These are phyloP conservation scores for Tylopilus plumbeoviolaceoides DNA, from an alignment of 768 basidiomycete genomes.

Conservation along the genomic window DNA sequence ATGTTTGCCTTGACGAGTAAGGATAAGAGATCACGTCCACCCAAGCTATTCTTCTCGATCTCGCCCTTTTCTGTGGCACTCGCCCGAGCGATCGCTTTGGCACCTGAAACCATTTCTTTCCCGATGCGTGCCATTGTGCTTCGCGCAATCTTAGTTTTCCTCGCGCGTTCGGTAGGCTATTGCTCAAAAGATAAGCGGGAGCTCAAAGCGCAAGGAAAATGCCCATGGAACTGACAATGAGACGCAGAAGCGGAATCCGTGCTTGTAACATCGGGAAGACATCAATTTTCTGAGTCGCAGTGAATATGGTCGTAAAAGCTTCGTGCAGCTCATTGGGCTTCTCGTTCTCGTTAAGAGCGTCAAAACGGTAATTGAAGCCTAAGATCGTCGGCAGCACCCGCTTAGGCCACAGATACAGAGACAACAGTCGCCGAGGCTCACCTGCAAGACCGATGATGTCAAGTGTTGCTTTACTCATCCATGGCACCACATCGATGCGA, in stretches of 20 bases:
- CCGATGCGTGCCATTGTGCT: slow-evolving; percentile 49
- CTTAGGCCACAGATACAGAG: background rate
- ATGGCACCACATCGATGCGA: slow-evolving; percentile 30
- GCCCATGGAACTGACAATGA: background rate
- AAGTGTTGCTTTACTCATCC: slow-evolving; percentile 34
- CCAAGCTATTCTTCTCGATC: slow-evolving; percentile 31
- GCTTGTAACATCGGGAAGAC: slow-evolving; percentile 32
- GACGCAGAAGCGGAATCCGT: background rate
- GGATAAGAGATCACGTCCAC: slow-evolving; percentile 51
- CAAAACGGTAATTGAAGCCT: slow-evolving; percentile 39
- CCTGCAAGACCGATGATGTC: slow-evolving; percentile 35
- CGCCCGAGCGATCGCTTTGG: slow-evolving; percentile 5
- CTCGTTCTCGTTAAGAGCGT: slow-evolving; percentile 23
- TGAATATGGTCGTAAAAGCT: slow-evolving; percentile 29
- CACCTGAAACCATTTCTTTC: slow-evolving; percentile 37
- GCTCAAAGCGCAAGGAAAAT: background rate
- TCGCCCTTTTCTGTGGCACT: slow-evolving; percentile 17
- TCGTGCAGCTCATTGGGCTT: slow-evolving; percentile 28
- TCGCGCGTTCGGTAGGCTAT: slow-evolving; percentile 23
- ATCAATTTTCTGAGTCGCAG: background rate
- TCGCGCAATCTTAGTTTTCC: slow-evolving; percentile 25
- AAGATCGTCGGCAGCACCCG: background rate
- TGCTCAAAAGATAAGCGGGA: background rate
- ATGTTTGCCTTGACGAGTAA: background rate
- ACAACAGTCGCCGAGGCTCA: slow-evolving; percentile 16